Percentiles rank a stretch among this genome's conserved stretches.
These are phyloP conservation scores for Trebouxia sp. DNA, from an alignment of 139 green algal species.

Conservation along the genomic window DNA sequence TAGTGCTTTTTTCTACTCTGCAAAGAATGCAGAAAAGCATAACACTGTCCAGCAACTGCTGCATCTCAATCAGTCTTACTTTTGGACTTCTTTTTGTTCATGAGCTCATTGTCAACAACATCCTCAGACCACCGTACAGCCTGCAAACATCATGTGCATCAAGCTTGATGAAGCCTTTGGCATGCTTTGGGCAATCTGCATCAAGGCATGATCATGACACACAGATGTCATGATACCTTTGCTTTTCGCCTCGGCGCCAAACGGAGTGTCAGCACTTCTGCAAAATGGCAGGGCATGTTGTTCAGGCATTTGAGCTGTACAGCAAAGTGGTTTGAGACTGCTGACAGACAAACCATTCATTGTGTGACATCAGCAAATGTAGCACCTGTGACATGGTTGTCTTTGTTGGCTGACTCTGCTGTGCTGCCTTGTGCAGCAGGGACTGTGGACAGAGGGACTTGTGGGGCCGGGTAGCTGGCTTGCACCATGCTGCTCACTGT, in stretches of 20 bases:
- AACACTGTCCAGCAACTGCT: not conserved
- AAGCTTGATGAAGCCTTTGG: no score
- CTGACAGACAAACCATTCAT: no score
- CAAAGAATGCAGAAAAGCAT: not conserved
- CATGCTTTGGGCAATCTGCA: not conserved
- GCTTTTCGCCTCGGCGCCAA: conserved; percentile 32
- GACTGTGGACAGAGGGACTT: not conserved
- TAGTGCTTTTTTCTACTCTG: not conserved
- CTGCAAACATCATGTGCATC: no score
- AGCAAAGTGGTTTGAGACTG: no score
- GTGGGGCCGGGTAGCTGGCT: not conserved
- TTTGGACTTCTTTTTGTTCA: conserved; percentile 78
- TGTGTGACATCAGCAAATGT: no score
- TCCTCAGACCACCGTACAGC: conserved; percentile 77
- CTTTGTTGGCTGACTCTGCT: not conserved
- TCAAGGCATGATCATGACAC: not conserved
- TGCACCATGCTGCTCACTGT: not conserved
- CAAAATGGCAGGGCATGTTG: no score
- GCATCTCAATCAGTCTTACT: conserved; percentile 51
- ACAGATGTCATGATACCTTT: conserved; percentile 24
- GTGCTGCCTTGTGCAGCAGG: not conserved
- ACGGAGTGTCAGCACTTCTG: conserved; percentile 35
- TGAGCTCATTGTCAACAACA: conserved; percentile 76
- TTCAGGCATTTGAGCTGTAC: no score
- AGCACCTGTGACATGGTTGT: not conserved